Percentiles rank a stretch among this genome's conserved stretches.
Evolutionary conservation across 768 basidiomycete species (phyloP).

Genomic region (Sarcodon sp.): DNA sequence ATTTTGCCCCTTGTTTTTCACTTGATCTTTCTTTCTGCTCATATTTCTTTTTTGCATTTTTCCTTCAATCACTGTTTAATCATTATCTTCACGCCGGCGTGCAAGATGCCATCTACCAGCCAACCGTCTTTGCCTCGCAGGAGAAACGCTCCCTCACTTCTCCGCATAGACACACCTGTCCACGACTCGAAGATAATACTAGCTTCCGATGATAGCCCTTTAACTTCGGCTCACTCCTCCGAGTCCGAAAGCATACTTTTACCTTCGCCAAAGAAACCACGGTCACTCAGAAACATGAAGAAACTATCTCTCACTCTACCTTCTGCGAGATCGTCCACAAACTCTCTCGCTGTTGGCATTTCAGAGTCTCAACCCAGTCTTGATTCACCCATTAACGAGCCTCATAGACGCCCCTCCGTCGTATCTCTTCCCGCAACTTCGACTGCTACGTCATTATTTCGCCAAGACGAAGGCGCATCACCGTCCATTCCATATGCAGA

Average conservation of each 20-base stretch:
- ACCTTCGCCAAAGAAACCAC: conserved; percentile 25
- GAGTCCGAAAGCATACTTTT: conserved; percentile 39
- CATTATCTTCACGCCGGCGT: neutral
- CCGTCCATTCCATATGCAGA: conserved; percentile 59
- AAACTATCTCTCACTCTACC: conserved; percentile 59
- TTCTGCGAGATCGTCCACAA: conserved; percentile 44
- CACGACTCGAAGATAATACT: conserved; percentile 35
- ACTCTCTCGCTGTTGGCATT: conserved; percentile 26
- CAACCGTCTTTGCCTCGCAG: conserved; percentile 1
- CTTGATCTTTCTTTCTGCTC: conserved; percentile 6
- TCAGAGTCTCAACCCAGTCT: conserved; percentile 20
- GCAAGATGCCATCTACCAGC: neutral
- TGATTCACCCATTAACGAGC: conserved; percentile 17
- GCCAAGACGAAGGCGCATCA: conserved; percentile 48
- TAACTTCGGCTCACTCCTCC: conserved; percentile 37
- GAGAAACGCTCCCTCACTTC: conserved; percentile 11
- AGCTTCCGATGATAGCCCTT: conserved; percentile 27
- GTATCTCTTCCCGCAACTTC: conserved; percentile 53
- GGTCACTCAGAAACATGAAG: conserved; percentile 58
- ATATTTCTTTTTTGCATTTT: conserved; percentile 11
- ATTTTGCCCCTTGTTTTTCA: conserved; percentile 9
- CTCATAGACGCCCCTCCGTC: conserved; percentile 54
- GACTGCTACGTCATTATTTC: conserved; percentile 44
- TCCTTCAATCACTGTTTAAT: neutral
- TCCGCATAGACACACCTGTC: conserved; percentile 45